Evolutionary conservation across 225 moss, liverwort and hornwort species (phyloP), one percentile per base, ranked within the genome.

Genomic region (Pleurozium schreberi): DNA sequence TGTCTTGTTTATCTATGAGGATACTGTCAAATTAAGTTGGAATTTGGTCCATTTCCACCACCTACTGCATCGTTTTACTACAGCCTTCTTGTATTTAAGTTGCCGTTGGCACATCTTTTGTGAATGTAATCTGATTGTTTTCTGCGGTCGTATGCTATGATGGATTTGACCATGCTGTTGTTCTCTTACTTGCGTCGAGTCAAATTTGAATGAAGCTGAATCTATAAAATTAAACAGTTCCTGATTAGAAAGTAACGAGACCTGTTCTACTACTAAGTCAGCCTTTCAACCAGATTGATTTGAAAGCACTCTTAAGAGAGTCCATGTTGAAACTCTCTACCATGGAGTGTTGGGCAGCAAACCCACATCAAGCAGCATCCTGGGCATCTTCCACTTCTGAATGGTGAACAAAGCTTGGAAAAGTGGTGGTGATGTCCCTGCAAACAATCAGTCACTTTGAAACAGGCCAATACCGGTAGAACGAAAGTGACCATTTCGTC

Each of bases 391-490:
- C 96, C 88, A 96, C 95, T 92, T 95, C 96, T 9, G 97, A 97
- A 90, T 96, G 93, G 77, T 96, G 96, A 59, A 98, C 94, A 88
- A 98, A 98, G 93, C 97, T 97, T 9, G 97, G 98, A 88, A 98
- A 98, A n/a, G 95, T 91, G 43, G 97, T 97, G 67, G 98, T 96
- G 84, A 98, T 97, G 84, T 97, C 98, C 91, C 98, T 97, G 93
- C 90, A 85, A 84, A 73, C 38, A 36, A 42, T 81, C 16, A 75
- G 18, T n/a, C 53, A 17, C 61, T 80, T 40, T 31, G 28, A 67
- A 82, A 53, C 30, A 40, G 38, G 65, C 27, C 66, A n/a, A 66
- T 30, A 67, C 50, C 10, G 21, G 45, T 33, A 19, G 81, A 67
- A 83, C 19, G 18, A 27, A 50, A 13, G 23, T 25, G 65, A 50